phyloP scores from a whole-genome alignment of 345 rosid species.

The Lagerstroemia speciosa region DNA sequence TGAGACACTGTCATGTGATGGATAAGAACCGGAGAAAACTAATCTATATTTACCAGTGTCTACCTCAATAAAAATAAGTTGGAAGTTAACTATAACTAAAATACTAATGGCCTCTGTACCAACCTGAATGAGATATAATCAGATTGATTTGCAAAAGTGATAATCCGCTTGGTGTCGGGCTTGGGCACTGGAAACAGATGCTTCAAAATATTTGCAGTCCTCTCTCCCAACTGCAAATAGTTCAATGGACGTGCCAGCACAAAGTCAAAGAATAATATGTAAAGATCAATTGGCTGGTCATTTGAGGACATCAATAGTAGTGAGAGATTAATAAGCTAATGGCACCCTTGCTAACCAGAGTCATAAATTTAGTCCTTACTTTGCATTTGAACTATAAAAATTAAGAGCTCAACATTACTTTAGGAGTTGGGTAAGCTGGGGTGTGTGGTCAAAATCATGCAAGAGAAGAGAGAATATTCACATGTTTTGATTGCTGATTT shows the following conservation, averaged over 20 bases:
- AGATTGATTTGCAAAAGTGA: constrained; percentile 73
- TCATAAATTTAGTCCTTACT: background rate
- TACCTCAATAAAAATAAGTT: background rate
- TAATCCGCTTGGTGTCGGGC: constrained; percentile 61
- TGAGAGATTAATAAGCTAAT: background rate
- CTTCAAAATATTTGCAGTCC: constrained; percentile 68
- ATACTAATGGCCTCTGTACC: constrained; percentile 2
- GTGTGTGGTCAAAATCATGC: background rate
- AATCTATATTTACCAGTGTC: background rate
- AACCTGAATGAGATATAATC: constrained; percentile 94
- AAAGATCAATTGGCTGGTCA: background rate
- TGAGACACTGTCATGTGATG: background rate
- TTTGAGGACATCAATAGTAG: no score
- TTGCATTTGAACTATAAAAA: background rate
- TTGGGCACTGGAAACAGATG: constrained; percentile 91
- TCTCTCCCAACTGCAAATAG: constrained; percentile 55
- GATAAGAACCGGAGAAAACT: background rate
- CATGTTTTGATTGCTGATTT: background rate
- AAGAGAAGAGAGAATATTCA: background rate
- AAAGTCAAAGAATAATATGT: background rate
- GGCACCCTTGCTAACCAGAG: background rate
- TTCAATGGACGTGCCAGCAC: background rate
- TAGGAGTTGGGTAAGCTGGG: background rate
- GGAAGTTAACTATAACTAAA: background rate
- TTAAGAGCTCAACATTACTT: background rate